Conservation (phyloP, 2,329 filamentous ascomycete genomes). For the Epichloe gansuensis region DNA sequence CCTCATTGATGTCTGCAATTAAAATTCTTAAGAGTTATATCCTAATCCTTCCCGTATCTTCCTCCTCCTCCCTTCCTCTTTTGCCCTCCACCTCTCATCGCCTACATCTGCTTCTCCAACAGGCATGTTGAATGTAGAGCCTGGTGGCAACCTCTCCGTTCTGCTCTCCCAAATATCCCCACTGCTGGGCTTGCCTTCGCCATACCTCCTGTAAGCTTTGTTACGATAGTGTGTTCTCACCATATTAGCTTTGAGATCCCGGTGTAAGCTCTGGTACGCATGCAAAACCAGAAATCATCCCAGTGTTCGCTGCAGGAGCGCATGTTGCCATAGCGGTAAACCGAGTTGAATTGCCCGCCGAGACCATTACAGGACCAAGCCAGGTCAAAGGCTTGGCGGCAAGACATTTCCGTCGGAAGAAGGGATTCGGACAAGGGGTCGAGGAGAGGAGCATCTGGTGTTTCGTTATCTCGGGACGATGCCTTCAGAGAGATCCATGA, state of each 20-base stretch:
- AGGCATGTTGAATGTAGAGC: conserved; percentile 30
- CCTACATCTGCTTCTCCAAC: conserved; percentile 26
- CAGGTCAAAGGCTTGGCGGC: conserved; percentile 78
- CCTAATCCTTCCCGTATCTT: conserved; percentile 23
- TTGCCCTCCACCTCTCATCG: conserved; percentile 32
- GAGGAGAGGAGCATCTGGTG: conserved; percentile 15
- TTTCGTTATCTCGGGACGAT: conserved; percentile 13
- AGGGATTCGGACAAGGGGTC: conserved; percentile 51
- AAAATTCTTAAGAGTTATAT: conserved; percentile 9
- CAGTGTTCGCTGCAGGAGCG: conserved; percentile 73
- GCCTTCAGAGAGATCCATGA: conserved; percentile 25
- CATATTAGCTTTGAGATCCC: conserved; percentile 47
- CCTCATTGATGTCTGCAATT: no score
- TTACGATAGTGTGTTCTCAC: conserved; percentile 57
- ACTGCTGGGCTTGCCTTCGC: conserved; percentile 53
- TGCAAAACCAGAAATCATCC: conserved; percentile 96
- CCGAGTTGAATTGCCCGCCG: conserved; percentile 79
- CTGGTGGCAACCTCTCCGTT: conserved; percentile 42
- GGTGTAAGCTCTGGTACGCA: conserved; percentile 60
- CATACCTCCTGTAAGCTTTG: conserved; percentile 54
- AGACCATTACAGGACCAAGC: conserved; percentile 91
- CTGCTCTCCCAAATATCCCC: conserved; percentile 84
- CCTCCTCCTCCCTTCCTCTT: conserved; percentile 22
- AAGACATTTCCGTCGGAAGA: conserved; percentile 76
- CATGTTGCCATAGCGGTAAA: conserved; percentile 77